phyloP scores from a whole-genome alignment of 192 early-diverging fungal genomes.

The Allomyces javanicus region DNA sequence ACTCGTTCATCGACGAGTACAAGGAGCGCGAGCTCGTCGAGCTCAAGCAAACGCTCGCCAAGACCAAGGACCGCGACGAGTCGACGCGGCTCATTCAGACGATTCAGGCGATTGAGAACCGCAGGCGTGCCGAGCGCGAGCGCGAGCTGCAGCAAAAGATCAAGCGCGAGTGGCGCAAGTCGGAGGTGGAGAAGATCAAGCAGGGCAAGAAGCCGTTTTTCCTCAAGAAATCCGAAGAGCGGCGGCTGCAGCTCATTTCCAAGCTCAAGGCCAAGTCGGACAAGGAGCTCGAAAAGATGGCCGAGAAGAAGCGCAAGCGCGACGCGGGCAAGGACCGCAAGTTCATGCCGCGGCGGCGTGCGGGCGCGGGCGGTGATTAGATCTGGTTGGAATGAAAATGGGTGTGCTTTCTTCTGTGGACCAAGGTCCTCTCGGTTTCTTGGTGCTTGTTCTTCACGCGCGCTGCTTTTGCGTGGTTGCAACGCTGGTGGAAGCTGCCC shows the following conservation, averaged over 20 bases:
- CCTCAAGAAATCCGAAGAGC: conserved; percentile 70
- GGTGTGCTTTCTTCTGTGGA: too few species aligned
- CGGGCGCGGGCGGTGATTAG: too few species aligned
- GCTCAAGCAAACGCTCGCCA: conserved; percentile 39
- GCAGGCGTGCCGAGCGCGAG: conserved; percentile 16
- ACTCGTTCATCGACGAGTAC: conserved; percentile 70
- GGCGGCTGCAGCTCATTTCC: conserved; percentile 68
- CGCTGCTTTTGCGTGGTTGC: too few species aligned
- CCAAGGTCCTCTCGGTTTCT: too few species aligned
- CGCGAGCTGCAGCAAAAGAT: conserved; percentile 35
- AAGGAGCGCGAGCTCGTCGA: conserved; percentile 49
- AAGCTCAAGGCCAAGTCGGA: conserved; percentile 56
- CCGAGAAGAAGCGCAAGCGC: conserved; percentile 86
- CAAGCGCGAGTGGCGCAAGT: conserved; percentile 56
- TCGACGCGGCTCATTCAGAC: conserved; percentile 35
- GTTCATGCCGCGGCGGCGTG: conserved; percentile 22
- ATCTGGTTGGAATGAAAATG: too few species aligned
- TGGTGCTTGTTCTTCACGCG: too few species aligned
- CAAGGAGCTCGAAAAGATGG: conserved; percentile 55
- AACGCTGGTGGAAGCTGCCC: too few species aligned
- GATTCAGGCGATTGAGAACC: conserved; percentile 42
- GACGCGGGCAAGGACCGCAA: conserved; percentile 74
- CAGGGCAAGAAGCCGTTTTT: conserved; percentile 83
- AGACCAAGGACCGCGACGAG: conserved; percentile 40
- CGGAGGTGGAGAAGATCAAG: conserved; percentile 54